Evolutionary conservation across 2,329 filamentous ascomycete genomes (phyloP).

Genomic region (Calonectria crousiana): DNA sequence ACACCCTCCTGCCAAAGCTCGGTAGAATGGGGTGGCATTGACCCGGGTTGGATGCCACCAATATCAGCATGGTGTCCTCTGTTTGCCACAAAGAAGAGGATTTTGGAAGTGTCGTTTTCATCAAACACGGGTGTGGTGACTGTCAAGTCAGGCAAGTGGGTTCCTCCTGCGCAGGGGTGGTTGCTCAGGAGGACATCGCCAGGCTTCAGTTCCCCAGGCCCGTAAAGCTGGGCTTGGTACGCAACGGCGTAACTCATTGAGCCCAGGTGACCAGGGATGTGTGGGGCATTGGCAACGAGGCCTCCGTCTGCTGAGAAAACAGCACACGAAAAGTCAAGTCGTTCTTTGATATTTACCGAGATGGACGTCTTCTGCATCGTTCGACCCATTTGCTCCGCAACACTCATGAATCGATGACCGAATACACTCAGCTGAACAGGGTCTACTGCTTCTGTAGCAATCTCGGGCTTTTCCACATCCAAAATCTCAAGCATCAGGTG

Average conservation of each 20-base stretch:
- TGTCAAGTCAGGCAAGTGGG: slow-evolving; percentile 55
- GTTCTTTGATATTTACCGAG: slow-evolving; percentile 83
- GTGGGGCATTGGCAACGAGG: slow-evolving; percentile 36
- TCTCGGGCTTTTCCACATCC: slow-evolving; percentile 17
- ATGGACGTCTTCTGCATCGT: slow-evolving; percentile 83
- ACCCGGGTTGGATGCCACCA: slow-evolving; percentile 84
- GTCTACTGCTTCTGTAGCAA: slow-evolving; percentile 58
- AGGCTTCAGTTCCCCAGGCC: slow-evolving; percentile 34
- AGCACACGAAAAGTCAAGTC: slow-evolving; percentile 85
- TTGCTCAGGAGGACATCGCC: slow-evolving; percentile 40
- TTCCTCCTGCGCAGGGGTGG: slow-evolving; percentile 49
- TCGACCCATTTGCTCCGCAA: slow-evolving; percentile 86
- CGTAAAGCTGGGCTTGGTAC: slow-evolving; percentile 35
- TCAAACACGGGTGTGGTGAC: slow-evolving; percentile 71
- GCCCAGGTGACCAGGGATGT: slow-evolving; percentile 35
- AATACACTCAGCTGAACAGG: slow-evolving; percentile 83
- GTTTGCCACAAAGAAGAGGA: slow-evolving; percentile 47
- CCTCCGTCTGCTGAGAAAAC: slow-evolving; percentile 73
- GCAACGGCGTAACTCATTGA: slow-evolving; percentile 39
- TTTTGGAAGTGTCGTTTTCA: slow-evolving; percentile 45
- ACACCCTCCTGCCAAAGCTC: slow-evolving; percentile 72
- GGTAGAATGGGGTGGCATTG: slow-evolving; percentile 82
- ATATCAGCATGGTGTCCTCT: slow-evolving; percentile 59
- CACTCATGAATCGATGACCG: slow-evolving; percentile 85
- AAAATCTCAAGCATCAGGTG: slow-evolving; percentile 51